Conservation (phyloP, 257 asterid species). For the Solanum chiquidenum region DNA sequence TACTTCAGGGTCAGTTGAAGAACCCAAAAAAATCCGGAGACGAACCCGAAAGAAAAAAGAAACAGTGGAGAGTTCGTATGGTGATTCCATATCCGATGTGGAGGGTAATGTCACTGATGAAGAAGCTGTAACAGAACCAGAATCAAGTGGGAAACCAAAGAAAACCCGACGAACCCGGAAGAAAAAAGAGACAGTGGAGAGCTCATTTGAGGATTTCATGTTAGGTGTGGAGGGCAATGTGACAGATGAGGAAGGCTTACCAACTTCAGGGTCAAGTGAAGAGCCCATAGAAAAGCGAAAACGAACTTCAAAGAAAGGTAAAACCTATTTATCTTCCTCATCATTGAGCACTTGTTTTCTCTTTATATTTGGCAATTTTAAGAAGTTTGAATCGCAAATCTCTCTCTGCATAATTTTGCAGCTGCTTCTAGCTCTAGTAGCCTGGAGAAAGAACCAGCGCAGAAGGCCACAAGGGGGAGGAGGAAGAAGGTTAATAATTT, state of each 20-base stretch:
- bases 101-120: conserved; percentile 25
- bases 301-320: conserved; percentile 41
- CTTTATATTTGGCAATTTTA: not conserved
- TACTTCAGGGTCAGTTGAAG: conserved; percentile 26
- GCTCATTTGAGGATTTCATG: conserved; percentile 20
- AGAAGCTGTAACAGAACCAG: conserved; percentile 21
- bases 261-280: conserved; percentile 28
- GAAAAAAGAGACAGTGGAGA: conserved; percentile 33
- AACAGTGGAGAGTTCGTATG: conserved; percentile 17
- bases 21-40: conserved; percentile 26
- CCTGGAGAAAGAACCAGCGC: conserved; percentile 33
- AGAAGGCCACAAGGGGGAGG: conserved; percentile 43
- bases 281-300: conserved; percentile 21
- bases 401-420: conserved; percentile 13
- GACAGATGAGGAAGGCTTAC: conserved; percentile 25
- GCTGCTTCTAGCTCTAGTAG: conserved; percentile 31
- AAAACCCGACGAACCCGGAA: conserved; percentile 37
- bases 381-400: not conserved
- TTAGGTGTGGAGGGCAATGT: conserved; percentile 11
- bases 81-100: conserved; percentile 16
- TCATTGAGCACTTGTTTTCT: not conserved
- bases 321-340: not conserved
- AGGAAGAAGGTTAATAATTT: conserved; percentile 42
- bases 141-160: conserved; percentile 20
- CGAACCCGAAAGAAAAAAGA: conserved; percentile 48